phyloP scores from a whole-genome alignment of 2,329 filamentous ascomycete species.

The Xylariaceae sp. region DNA sequence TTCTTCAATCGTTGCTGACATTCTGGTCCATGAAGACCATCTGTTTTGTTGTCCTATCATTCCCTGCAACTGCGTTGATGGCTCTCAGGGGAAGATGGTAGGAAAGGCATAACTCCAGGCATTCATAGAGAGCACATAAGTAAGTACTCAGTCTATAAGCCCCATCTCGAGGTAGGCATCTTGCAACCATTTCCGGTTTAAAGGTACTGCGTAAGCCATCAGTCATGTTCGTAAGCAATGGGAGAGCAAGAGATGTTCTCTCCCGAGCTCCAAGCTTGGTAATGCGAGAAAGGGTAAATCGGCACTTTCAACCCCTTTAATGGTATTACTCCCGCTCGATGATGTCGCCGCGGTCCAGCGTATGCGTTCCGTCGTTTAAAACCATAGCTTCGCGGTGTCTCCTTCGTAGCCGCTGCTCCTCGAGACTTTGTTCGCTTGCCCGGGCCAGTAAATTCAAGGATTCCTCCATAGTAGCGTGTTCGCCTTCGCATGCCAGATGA shows the following conservation, averaged over 20 bases:
- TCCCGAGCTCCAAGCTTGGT: neutral
- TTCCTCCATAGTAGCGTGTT: slow-evolving; percentile 25
- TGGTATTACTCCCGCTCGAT: slow-evolving; percentile 58
- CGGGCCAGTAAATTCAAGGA: slow-evolving; percentile 35
- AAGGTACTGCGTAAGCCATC: neutral
- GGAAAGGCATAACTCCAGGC: neutral
- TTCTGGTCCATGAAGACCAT: neutral
- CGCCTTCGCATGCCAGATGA: slow-evolving; percentile 31
- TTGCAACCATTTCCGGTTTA: neutral
- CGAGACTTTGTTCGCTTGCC: slow-evolving; percentile 49
- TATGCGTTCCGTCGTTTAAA: slow-evolving; percentile 75
- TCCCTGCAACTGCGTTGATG: neutral
- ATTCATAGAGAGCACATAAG: neutral
- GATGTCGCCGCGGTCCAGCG: slow-evolving; percentile 70
- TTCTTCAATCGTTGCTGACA: neutral
- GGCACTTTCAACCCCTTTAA: slow-evolving; percentile 25
- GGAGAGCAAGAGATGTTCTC: neutral
- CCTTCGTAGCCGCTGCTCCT: slow-evolving; percentile 68
- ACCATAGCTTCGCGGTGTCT: slow-evolving; percentile 85
- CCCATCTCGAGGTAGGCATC: too few species aligned
- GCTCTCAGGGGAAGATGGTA: neutral
- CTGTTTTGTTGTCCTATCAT: neutral
- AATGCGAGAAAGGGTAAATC: neutral
- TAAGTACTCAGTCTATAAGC: too few species aligned
- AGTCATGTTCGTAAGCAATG: neutral